A percentile compares a stretch with the other conserved stretches of the same genome.
phyloP scores from a whole-genome alignment of 257 asterid genomes.

The Avicennia marina region DNA sequence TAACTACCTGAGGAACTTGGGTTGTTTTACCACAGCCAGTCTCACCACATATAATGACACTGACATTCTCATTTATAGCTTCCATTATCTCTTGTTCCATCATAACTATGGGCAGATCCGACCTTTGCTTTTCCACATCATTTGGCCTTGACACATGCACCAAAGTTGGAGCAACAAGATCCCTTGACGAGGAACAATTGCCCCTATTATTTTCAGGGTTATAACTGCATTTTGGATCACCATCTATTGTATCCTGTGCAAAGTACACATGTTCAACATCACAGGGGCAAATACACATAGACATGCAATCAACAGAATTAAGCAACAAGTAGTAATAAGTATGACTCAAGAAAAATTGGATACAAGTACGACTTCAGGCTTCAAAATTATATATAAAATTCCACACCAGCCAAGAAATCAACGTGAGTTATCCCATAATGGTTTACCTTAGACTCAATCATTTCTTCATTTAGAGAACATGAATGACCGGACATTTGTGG shows the following conservation, averaged over 20 bases:
- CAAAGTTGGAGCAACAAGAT: slow-evolving; percentile 47
- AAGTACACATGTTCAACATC: slow-evolving; percentile 8
- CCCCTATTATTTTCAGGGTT: slow-evolving; percentile 22
- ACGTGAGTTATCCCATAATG: background rate
- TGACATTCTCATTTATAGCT: slow-evolving; percentile 58
- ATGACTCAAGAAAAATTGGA: too few species aligned
- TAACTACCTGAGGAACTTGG: slow-evolving; percentile 94
- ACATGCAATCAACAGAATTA: background rate
- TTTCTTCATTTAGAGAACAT: slow-evolving; percentile 23
- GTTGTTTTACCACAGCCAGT: slow-evolving; percentile 99
- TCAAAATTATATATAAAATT: too few species aligned
- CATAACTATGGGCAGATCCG: slow-evolving; percentile 84
- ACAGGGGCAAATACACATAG: slow-evolving; percentile 4
- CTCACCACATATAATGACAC: slow-evolving; percentile 91
- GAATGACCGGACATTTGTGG: slow-evolving; percentile 18
- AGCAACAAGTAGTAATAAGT: background rate
- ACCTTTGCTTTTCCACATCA: slow-evolving; percentile 70
- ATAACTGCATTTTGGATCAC: slow-evolving; percentile 18
- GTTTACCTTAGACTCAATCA: slow-evolving; percentile 34
- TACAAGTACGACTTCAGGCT: too few species aligned
- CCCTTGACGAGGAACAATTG: slow-evolving; percentile 20
- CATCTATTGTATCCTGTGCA: slow-evolving; percentile 37
- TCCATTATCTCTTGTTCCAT: slow-evolving; percentile 99
- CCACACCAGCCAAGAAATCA: too few species aligned
- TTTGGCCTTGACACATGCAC: slow-evolving; percentile 73